A percentile compares a stretch with the other conserved stretches of the same genome.
These are phyloP conservation scores for Cladosporium sp. DNA, from an alignment of 2,329 filamentous ascomycete species.

Conservation along the genomic window DNA sequence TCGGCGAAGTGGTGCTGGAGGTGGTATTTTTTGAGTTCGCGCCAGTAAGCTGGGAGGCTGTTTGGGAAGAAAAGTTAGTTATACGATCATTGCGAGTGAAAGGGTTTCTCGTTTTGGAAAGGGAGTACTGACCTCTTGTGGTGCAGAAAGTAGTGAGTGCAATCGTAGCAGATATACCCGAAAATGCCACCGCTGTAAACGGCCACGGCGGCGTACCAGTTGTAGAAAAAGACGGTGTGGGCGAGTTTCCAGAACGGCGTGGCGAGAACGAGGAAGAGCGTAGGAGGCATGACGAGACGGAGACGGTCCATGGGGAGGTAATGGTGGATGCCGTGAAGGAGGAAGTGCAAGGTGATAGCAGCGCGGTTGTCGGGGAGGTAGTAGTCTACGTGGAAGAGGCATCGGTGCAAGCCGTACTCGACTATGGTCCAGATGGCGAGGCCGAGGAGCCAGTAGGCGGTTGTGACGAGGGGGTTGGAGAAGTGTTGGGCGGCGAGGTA, in stretches of 20 bases:
- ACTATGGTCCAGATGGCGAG: slow-evolving; percentile 80
- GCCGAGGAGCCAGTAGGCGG: slow-evolving; percentile 64
- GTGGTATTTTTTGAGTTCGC: slow-evolving; percentile 93
- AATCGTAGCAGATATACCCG: slow-evolving; percentile 91
- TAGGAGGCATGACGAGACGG: slow-evolving; percentile 92
- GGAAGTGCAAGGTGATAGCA: slow-evolving; percentile 81
- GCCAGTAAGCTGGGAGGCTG: slow-evolving; percentile 80
- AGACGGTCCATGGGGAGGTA: slow-evolving; percentile 99
- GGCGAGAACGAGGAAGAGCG: slow-evolving; percentile 77
- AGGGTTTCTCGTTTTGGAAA: too few species aligned
- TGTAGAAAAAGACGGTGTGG: slow-evolving; percentile 72
- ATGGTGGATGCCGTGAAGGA: slow-evolving; percentile 95
- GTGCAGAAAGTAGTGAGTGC: slow-evolving; percentile 98
- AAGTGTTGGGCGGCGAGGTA: slow-evolving; percentile 61
- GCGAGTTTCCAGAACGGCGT: slow-evolving; percentile 90
- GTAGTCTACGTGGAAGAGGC: slow-evolving; percentile 89
- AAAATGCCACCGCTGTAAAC: slow-evolving; percentile 89
- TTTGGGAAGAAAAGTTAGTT: slow-evolving; percentile 13
- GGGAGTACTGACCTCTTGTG: slow-evolving; percentile 79
- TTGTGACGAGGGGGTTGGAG: slow-evolving; percentile 37
- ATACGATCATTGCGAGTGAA: too few species aligned
- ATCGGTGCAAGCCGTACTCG: slow-evolving; percentile 85
- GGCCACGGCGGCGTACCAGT: slow-evolving; percentile 75
- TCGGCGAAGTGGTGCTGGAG: slow-evolving; percentile 96
- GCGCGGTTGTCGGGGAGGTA: slow-evolving; percentile 88